Evolutionary conservation across 305 asterid genomes (phyloP).

Genomic region (Fraxinus floribunda): DNA sequence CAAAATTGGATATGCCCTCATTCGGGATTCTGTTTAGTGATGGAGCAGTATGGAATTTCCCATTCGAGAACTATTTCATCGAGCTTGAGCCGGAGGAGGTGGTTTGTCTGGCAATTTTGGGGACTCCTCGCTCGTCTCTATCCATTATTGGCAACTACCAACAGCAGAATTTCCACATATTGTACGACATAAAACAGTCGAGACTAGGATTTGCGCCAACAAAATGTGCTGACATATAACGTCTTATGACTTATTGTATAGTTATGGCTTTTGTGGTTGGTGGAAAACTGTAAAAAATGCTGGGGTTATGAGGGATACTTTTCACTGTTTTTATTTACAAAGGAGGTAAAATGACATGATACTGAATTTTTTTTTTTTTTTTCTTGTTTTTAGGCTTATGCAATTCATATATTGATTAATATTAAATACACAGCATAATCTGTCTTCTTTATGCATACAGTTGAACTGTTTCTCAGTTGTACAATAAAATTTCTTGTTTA

Average conservation of each 20-base stretch:
- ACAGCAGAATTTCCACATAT: constrained; percentile 83
- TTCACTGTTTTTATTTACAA: not conserved
- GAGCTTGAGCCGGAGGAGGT: constrained; percentile 68
- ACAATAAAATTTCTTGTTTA: not conserved
- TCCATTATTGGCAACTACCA: constrained; percentile 94
- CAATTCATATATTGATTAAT: constrained; percentile 23
- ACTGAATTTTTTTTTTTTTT: constrained; percentile 15
- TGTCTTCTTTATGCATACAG: no score
- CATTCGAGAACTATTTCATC: constrained; percentile 74
- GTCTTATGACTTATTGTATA: constrained; percentile 22
- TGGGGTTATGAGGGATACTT: not conserved
- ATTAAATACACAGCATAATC: no score
- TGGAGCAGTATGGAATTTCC: constrained; percentile 89
- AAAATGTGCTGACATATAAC: constrained; percentile 60
- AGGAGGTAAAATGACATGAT: not conserved
- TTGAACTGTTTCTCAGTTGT: not conserved
- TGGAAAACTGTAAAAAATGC: constrained; percentile 42
- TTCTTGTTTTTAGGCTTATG: constrained; percentile 7
- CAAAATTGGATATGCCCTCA: constrained; percentile 49
- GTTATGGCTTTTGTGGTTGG: constrained; percentile 23
- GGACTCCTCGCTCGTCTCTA: constrained; percentile 62
- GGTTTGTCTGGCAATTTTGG: constrained; percentile 76
- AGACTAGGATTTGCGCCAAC: constrained; percentile 84
- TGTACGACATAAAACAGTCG: constrained; percentile 68
- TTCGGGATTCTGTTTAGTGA: constrained; percentile 70